Base-by-base conservation (phyloP, 2,329 filamentous ascomycete species). In the Onygenales sp. region DNA sequence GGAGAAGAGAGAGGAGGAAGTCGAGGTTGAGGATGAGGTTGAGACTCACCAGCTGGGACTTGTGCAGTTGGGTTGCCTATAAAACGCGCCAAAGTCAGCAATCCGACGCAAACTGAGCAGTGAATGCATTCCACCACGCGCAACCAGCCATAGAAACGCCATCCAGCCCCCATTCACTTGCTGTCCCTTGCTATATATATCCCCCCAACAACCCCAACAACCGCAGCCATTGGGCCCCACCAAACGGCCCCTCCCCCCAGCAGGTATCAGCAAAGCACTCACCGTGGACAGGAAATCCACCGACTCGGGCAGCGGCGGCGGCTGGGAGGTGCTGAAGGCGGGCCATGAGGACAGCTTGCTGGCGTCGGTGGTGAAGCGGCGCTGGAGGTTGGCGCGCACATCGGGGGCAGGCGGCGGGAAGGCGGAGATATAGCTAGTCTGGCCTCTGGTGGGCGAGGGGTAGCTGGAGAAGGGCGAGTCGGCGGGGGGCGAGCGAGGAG, bases 351-450 rank as follows among this genome's bases (percentile, higher is more conserved):
- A 86, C 72, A 92, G 76, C 79, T 90, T 80, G 72, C 88, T 79
- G 73, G 88, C 84, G 74, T 95, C 94, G 54, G 91, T 93, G 58
- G 92, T 97, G 74, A 97, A 97, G 67, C 92, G 86, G 65, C 92
- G 85, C 71, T 91, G 88, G 67, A 97, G 78, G 62, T 84, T 84
- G 58, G 83, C 82, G 70, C 91, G 84, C 60, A 81, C 80, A 66
- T 95, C 88, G 69, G 82, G 79, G 58, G 79, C 69, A 57, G 76
- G 69, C 53, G 75, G 69, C 54, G 76, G 72, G 59, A 79, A 77
- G 59, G 80, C 80, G 48, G 74, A 80, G 46, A 73, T 77, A 68
- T 84, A 77, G 65, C 83, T 77, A 65, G 81, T 79, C 70, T 86
- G 86, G 68, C 72, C 70, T 58, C 87, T 84, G 62, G 83, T 81